Base-by-base conservation (phyloP, 345 rosid species). In the Erodium maritimum region DNA sequence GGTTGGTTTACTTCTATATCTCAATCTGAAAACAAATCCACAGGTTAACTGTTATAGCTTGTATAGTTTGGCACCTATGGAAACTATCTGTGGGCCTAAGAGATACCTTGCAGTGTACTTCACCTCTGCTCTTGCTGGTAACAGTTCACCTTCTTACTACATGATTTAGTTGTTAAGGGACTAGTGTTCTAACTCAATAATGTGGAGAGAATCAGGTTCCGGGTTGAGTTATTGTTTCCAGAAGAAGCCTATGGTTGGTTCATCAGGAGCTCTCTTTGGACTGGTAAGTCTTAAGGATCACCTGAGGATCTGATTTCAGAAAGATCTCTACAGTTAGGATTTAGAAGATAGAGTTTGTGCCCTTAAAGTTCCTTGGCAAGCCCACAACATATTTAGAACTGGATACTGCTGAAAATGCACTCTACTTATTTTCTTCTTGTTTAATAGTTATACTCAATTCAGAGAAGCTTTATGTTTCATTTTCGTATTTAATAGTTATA, bases 211-310 rank as follows among this genome's bases (percentile, higher is more conserved):
- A 74, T 50, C 74, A 86, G 98, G 95, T 84, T 82, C 93, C 20
- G 76, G 85, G 20, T 73, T 73, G 70, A 91, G 96, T 71, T 91
- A 86, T 63, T 66, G 72, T 72, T 73, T 88, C 58, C 73, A 77
- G 76, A 82, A 81, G 69, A 64, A 75, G 9, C 87, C 98, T 45
- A 77, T 95, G 17, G 87, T 88, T 60, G 98, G 98, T 67, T 93
- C 96, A 48, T 91, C 98, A 0, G 96, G 98, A 58, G 93, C 95
- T 53, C 81, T 91, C 66, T 84, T 88, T 50, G 96, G 98, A 71
- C 74, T 91, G 58, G 98, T 88, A 67, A 66, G 84, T 73, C n/a
- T n/a, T n/a, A n/a, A n/a, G n/a, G n/a, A n/a, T n/a, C n/a, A n/a
- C n/a, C n/a, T n/a, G n/a, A n/a, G n/a, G n/a, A n/a, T n/a, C n/a